Evolutionary conservation across 352 stramenopile species (phyloP).

Genomic region (Phytophthora aleatoria): DNA sequence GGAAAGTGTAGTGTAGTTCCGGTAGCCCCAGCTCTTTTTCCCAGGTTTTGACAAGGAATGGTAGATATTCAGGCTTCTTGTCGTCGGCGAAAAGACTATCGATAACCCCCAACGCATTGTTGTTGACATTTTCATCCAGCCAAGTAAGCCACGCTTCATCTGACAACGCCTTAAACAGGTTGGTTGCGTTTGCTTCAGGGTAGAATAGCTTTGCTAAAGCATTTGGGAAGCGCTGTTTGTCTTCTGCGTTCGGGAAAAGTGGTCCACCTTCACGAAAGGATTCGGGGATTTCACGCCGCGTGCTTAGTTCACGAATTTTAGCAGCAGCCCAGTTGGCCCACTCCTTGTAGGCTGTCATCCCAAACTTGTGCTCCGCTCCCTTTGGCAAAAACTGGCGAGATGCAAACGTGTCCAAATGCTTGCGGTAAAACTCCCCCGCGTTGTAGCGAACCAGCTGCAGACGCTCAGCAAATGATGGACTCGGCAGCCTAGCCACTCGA

Average conservation of each 20-base stretch:
- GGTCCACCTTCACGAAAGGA: conserved; percentile 58
- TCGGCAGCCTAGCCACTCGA: conserved; percentile 60
- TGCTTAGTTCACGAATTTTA: conserved; percentile 46
- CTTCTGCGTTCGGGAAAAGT: conserved; percentile 61
- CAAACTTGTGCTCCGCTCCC: conserved; percentile 31
- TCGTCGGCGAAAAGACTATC: conserved; percentile 23
- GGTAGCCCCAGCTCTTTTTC: conserved; percentile 56
- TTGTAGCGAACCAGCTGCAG: conserved; percentile 79
- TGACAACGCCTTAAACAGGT: conserved; percentile 61
- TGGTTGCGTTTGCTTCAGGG: conserved; percentile 41
- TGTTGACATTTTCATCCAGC: conserved; percentile 63
- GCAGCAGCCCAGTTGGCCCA: conserved; percentile 65
- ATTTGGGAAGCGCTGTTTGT: conserved; percentile 62
- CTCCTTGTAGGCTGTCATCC: conserved; percentile 62
- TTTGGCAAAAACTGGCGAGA: conserved; percentile 71
- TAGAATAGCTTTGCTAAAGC: conserved; percentile 67
- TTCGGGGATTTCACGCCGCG: conserved; percentile 39
- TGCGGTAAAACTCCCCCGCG: conserved; percentile 79
- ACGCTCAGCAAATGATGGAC: conserved; percentile 63
- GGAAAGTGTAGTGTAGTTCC: conserved; percentile 69
- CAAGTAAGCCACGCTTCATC: conserved; percentile 69
- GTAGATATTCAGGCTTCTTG: conserved; percentile 62
- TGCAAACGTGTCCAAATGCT: conserved; percentile 82
- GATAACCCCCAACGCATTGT: conserved; percentile 55
- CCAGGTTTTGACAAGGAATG: conserved; percentile 58